Conservation (phyloP, 306 rosid genomes). For the Hippophae tibetana region DNA sequence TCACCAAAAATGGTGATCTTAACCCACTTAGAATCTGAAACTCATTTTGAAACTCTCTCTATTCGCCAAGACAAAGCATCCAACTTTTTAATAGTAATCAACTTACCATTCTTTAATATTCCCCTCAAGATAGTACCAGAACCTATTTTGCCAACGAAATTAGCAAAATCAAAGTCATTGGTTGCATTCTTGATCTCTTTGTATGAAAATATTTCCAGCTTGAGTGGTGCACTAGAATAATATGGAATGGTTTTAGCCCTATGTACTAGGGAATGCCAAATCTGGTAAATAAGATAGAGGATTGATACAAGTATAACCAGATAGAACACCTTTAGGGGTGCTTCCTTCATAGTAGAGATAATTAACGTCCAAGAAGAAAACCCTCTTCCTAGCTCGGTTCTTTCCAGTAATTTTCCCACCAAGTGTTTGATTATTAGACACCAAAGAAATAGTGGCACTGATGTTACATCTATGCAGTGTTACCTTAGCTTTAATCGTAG, state of each 20-base stretch:
- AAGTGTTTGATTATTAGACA: constrained; percentile 20
- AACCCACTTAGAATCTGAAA: too few species aligned
- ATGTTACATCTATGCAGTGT: constrained; percentile 8
- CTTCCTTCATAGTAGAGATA: constrained; percentile 67
- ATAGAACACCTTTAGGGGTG: constrained; percentile 53
- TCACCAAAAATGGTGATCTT: too few species aligned
- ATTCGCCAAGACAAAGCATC: too few species aligned
- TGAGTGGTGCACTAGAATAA: constrained; percentile 69
- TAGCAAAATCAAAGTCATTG: constrained; percentile 46
- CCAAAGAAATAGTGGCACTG: constrained; percentile 1
- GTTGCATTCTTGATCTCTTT: constrained; percentile 68
- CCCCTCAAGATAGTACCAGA: constrained; percentile 89
- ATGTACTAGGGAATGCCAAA: constrained; percentile 60
- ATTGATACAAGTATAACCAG: constrained; percentile 49
- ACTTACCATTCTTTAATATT: constrained; percentile 52
- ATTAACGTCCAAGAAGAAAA: constrained; percentile 76
- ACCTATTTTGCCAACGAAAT: constrained; percentile 84
- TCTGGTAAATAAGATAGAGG: constrained; percentile 66
- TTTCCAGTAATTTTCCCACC: constrained; percentile 27
- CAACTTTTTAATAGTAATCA: constrained; percentile 21
- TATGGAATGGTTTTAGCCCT: constrained; percentile 71
- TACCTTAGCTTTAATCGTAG: not conserved
- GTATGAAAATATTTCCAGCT: constrained; percentile 71
- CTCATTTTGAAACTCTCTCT: too few species aligned
- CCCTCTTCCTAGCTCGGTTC: constrained; percentile 34